Base-by-base conservation (phyloP, 225 moss, liverwort and hornwort species). In the Bryoerythrophyllum caledonicum region DNA sequence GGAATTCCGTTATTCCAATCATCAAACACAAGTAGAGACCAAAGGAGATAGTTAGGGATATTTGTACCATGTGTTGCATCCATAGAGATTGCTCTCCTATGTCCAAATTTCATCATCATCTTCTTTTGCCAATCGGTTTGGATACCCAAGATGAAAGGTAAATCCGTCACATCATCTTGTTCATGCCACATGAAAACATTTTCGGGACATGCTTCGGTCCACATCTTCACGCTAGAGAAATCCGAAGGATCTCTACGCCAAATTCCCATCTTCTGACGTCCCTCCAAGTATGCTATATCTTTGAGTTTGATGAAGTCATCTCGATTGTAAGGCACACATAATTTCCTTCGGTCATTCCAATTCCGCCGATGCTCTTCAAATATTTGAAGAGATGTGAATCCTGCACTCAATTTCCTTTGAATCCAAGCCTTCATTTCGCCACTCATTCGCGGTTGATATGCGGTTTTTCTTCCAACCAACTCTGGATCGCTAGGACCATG, bases 171-270 rank as follows among this genome's bases (percentile, higher is more conserved):
- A 5, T 37, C 1, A 4, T 63, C 63, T 0, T 37, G 8, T 11
- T 63, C 37, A 37, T 63, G 63, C 11, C 1, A 35, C 63, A 63
- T 63, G 4, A 12, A 21, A 2, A 63, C 10, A 21, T 21, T 21
- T 2, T 63, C 1, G 0, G 4, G n/a, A 10, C 2, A 30, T 3
- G 3, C 10, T 2, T 37, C 0, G 0, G 5, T 34, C 38, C 4
- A 63, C 63, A 38, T 38, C 1, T 38, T 38, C 1, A 63, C n/a
- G 12, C 11, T 12, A 0, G 19, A 0, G 1, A 63, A 63, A 21
- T 63, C 21, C 1, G 20, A 35, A 0, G 21, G 21, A 21, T 63
- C 7, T 0, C 12, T 1, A 1, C 10, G 11, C 63, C 63, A 63
- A 1, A 63, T 5, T 10, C 21, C 21, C 11, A 37, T 63, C 63